These are phyloP conservation scores for Paraphysoderma sedebokerense DNA, from an alignment of 371 early-diverging fungal species.

Conservation along the genomic window DNA sequence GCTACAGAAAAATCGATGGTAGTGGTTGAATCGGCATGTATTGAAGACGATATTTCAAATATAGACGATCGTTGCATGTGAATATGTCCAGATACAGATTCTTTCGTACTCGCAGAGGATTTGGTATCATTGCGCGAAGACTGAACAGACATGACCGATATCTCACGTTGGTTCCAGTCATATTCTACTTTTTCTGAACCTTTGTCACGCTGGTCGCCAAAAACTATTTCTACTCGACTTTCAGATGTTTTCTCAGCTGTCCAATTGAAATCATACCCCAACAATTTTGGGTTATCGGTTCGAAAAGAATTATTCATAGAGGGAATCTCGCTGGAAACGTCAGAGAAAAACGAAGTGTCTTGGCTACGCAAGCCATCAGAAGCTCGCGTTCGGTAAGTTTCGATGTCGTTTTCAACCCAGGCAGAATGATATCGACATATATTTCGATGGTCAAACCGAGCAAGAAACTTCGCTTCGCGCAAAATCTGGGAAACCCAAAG, in stretches of 20 bases:
- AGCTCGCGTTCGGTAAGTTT: slow-evolving; percentile 1
- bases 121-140: no score
- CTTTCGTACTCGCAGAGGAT: no score
- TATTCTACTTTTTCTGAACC: no score
- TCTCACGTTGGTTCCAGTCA: no score
- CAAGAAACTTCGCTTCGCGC: slow-evolving; percentile 78
- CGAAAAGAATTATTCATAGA: not conserved
- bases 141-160: no score
- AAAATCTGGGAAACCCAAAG: slow-evolving; percentile 30
- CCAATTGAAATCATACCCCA: not conserved
- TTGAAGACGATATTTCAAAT: not conserved
- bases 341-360: not conserved
- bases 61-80: not conserved
- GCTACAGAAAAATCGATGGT: not conserved
- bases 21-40: not conserved
- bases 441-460: slow-evolving; percentile 71
- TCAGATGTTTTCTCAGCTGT: not conserved
- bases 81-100: not conserved
- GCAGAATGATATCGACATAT: slow-evolving; percentile 85
- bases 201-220: no score
- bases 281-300: not conserved
- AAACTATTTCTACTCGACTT: not conserved
- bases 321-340: not conserved
- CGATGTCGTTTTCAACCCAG: slow-evolving; percentile 76
- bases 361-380: not conserved